Base-by-base conservation (phyloP, 2,329 filamentous ascomycete genomes). In the Pseudophaeomoniella oleicola region DNA sequence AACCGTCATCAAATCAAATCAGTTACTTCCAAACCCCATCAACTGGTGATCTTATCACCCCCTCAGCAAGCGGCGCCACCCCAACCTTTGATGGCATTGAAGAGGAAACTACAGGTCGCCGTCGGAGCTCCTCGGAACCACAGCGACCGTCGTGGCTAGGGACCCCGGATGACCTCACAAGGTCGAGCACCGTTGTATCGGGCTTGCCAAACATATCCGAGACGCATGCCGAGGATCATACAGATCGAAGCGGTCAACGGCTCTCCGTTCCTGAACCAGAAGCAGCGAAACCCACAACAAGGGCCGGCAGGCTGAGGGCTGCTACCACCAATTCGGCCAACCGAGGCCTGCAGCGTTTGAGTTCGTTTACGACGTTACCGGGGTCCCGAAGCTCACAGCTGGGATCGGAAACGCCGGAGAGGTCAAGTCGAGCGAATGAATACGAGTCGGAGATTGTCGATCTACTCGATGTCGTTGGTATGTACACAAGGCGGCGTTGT, bases 391-490 rank as follows among this genome's bases (percentile, higher is more conserved):
- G 9, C 9, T 6, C 6, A 6, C 9, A 27, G 6, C 22, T 9
- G n/a, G 22, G 22, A 27, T 9, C 9, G 9, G 9, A 27, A n/a
- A 9, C 32, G 16, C 17, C 30, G 30, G 13, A 16, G 4, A 18
- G 18, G 16, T 12, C 16, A 16, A 32, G 12, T 15, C 9, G 16
- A 19, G 39, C 37, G 13, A 39, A 54, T 32, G 69, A 80, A 42
- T 80, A 81, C 48, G 69, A 72, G 16, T 57, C 68, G 9, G 67
- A 71, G 44, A 63, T 82, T 44, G 76, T 81, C 4, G 75, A 81
- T 53, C 58, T 81, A 12, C 58, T 83, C 35, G 78, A 82, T 56
- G 71, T 79, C 19, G 64, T 83, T 44, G 76, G 76, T 79, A 63
- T 41, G 70, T 56, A 36, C 16, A 10, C 19, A 39, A 10, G 22